These are phyloP conservation scores for Hyaloperonospora arabidopsidis DNA, from an alignment of 352 stramenopile species.

Conservation along the genomic window DNA sequence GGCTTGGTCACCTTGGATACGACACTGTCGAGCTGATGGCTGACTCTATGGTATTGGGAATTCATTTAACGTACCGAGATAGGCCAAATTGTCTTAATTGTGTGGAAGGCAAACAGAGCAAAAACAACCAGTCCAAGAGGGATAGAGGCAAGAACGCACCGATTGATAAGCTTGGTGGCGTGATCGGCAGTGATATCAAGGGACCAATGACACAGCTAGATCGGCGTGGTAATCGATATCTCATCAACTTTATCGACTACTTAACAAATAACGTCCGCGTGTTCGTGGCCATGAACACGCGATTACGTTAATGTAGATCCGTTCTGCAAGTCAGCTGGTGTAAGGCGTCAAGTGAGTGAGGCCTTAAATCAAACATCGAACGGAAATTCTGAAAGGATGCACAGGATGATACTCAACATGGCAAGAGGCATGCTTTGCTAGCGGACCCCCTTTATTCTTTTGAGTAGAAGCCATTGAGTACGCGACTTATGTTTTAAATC, in stretches of 20 bases:
- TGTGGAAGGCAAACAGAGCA: constrained; percentile 11
- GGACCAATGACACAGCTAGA: constrained; percentile 5
- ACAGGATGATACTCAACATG: constrained; percentile 1
- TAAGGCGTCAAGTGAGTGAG: too few relatives aligned
- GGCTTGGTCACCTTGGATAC: constrained; percentile 3
- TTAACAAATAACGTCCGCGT: constrained; percentile 10
- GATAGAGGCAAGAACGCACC: constrained; percentile 6
- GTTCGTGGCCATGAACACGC: constrained; percentile 1
- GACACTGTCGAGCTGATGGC: constrained; percentile 4
- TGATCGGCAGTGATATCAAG: constrained; percentile 11
- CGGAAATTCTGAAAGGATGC: too few relatives aligned
- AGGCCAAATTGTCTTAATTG: constrained; percentile 10
- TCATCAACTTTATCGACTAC: constrained; percentile 7
- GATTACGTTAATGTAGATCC: too few relatives aligned
- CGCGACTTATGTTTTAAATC: too few relatives aligned
- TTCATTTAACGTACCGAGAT: background rate
- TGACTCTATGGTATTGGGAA: background rate
- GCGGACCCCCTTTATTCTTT: too few relatives aligned
- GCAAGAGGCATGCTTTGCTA: too few relatives aligned
- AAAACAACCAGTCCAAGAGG: constrained; percentile 6
- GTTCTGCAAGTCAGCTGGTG: too few relatives aligned
- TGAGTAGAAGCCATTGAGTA: too few relatives aligned
- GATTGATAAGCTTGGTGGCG: constrained; percentile 13
- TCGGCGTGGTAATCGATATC: constrained; percentile 7
- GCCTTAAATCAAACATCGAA: too few relatives aligned